Base-by-base conservation (phyloP, 2,329 filamentous ascomycete species). In the Colletotrichum ledebouriae region DNA sequence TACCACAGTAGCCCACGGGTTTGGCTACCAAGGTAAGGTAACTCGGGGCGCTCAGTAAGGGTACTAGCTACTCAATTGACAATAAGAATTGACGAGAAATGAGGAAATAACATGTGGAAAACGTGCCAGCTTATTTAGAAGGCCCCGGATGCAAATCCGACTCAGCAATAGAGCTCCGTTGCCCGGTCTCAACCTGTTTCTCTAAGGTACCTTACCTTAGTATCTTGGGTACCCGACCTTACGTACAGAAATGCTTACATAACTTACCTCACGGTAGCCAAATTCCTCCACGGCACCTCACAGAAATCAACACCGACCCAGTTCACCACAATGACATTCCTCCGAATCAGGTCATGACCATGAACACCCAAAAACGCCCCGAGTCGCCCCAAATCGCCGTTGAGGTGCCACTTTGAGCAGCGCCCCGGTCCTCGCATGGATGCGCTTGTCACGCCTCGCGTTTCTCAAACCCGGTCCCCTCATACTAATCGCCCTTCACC, bases 401-500 rank as follows among this genome's bases (percentile, higher is more conserved):
- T 39, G 37, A 41, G 33, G 41, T 34, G 29, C 50, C 50, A 49
- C 50, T 49, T 57, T 34, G 13, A 13, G n/a, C 46, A 22, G n/a
- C 25, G n/a, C 49, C 33, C 58, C 60, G 15, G 17, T 6, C 22
- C n/a, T 55, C 39, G 47, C 62, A 60, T 65, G 59, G 59, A n/a
- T n/a, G n/a, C n/a, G 39, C 59, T 63, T 20, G 59, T 56, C 25
- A 22, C n/a, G 29, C 6, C 34, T 13, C 12, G 6, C 37, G 17
- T 49, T 39, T 59, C 42, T 50, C 39, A n/a, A 53, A 13, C 33
- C 34, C 33, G 25, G 25, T 11, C 25, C 29, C 29, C 22, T 33
- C 22, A 22, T 61, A 42, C 57, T 59, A 61, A 63, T 58, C 52
- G 34, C 64, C 64, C 58, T 63, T 67, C 64, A 52, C 64, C 64